Conservation (phyloP, 164 flowering plant genomes). For the Magnolia sinica region DNA sequence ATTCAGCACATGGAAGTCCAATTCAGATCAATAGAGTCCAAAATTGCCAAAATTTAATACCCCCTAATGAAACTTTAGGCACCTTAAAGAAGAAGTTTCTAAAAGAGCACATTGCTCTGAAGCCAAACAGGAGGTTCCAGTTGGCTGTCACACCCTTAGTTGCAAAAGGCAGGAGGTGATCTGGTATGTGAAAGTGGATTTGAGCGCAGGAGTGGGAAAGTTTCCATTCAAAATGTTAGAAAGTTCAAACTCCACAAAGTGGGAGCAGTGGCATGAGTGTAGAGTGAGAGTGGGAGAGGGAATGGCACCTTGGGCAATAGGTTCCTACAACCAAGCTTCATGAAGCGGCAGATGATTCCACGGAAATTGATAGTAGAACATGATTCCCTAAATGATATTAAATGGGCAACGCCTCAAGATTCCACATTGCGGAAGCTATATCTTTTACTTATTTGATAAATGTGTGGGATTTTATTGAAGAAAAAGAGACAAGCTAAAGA, state of each 20-base stretch:
- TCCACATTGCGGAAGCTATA: too few species aligned
- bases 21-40: too few species aligned
- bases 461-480: too few species aligned
- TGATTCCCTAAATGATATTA: not conserved
- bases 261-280: not conserved
- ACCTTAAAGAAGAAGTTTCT: not conserved
- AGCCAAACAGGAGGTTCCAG: not conserved
- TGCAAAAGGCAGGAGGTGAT: not conserved
- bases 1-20: not conserved
- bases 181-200: not conserved
- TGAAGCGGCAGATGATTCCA: too few species aligned
- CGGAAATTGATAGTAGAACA: not conserved
- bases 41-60: too few species aligned
- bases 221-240: not conserved
- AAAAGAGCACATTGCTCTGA: not conserved
- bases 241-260: not conserved
- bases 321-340: too few species aligned
- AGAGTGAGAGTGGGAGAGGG: not conserved
- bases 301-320: not conserved
- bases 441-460: too few species aligned
- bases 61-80: too few species aligned
- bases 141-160: not conserved
- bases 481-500: too few species aligned
- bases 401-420: too few species aligned
- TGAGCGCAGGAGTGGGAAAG: not conserved